A percentile compares a stretch with the other conserved stretches of the same genome.
These are phyloP conservation scores for Thalassia testudinum DNA, from an alignment of 116 monocot genomes.

Conservation along the genomic window DNA sequence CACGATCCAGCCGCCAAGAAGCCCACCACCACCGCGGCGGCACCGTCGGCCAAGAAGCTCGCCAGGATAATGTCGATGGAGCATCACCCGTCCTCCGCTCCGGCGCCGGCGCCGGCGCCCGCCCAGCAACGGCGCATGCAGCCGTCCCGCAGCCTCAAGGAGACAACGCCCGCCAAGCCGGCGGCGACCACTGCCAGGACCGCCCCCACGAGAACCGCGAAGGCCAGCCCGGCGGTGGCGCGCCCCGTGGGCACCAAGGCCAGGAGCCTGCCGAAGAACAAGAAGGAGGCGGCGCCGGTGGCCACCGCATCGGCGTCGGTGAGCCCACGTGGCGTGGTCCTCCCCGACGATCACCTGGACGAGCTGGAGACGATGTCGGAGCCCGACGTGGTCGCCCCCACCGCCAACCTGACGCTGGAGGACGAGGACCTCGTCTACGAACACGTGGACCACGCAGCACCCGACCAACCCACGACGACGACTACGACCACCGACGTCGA, in stretches of 20 bases:
- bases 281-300: not conserved
- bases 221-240: not conserved
- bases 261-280: not conserved
- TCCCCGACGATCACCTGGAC: not conserved
- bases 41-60: not conserved
- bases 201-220: not conserved
- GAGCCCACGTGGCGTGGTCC: no score
- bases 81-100: no score
- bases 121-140: not conserved
- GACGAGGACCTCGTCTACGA: not conserved
- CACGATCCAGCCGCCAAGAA: not conserved
- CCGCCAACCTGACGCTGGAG: not conserved
- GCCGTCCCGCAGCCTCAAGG: not conserved
- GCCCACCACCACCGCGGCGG: not conserved
- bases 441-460: not conserved
- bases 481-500: not conserved
- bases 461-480: not conserved
- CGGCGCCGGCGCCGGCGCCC: not conserved
- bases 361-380: conserved; percentile 1
- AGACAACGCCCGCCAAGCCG: not conserved
- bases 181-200: not conserved
- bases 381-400: not conserved
- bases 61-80: conserved; percentile 3
- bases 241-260: no score
- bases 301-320: not conserved